A percentile compares a stretch with the other conserved stretches of the same genome.
These are phyloP conservation scores for Macadamia integrifolia DNA, from an alignment of 164 flowering plant species.

Conservation along the genomic window DNA sequence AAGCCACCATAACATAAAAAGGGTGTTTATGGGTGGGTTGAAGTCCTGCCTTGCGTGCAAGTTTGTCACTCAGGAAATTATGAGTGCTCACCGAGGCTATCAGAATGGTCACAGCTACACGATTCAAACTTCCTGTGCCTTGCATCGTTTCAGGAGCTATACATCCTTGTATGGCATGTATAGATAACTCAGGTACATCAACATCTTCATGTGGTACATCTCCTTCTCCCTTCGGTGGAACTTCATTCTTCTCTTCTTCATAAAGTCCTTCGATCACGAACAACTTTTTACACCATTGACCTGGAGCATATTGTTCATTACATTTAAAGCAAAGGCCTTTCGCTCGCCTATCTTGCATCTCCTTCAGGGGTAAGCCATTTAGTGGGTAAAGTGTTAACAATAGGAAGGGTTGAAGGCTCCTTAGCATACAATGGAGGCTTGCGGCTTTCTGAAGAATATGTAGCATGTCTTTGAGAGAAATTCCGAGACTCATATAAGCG, in stretches of 20 bases:
- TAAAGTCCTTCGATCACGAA: not conserved
- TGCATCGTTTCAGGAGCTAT: conserved; percentile 6
- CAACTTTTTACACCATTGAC: conserved; percentile 5
- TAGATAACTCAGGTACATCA: not conserved
- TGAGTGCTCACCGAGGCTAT: not conserved
- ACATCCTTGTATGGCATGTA: conserved; percentile 6
- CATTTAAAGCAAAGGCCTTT: conserved; percentile 8
- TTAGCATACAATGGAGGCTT: too few relatives aligned
- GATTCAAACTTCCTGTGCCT: not conserved
- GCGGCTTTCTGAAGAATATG: too few relatives aligned
- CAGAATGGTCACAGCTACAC: not conserved
- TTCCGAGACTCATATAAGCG: too few relatives aligned
- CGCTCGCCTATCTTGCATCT: not conserved
- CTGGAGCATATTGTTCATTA: conserved; percentile 1
- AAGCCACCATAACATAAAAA: not conserved
- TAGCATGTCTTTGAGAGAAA: too few relatives aligned
- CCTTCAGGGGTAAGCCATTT: not conserved
- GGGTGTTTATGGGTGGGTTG: too few relatives aligned
- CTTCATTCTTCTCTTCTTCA: not conserved
- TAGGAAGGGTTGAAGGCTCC: too few relatives aligned
- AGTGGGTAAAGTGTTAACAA: too few relatives aligned
- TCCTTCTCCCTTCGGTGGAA: not conserved
- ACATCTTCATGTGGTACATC: not conserved
- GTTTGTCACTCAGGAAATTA: not conserved
- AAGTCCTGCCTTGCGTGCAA: not conserved